A percentile compares a stretch with the other conserved stretches of the same genome.
phyloP scores from a whole-genome alignment of 2,329 filamentous ascomycete species.

The Hortaea werneckii region DNA sequence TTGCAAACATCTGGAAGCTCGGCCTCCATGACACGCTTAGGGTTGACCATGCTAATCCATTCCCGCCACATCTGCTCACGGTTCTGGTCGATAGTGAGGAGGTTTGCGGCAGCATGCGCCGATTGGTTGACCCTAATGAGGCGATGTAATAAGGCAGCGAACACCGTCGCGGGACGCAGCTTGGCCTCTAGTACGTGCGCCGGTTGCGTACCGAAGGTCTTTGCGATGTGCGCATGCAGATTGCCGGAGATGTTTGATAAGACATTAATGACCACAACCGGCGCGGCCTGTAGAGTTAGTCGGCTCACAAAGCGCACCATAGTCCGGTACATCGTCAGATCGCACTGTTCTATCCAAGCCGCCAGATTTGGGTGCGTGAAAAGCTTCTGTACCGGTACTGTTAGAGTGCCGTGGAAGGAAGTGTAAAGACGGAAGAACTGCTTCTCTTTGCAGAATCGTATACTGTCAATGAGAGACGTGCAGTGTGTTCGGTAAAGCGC shows the following conservation, averaged over 20 bases:
- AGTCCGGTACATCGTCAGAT: constrained; percentile 91
- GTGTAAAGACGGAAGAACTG: constrained; percentile 95
- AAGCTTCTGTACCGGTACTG: constrained; percentile 90
- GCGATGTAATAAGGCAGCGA: constrained; percentile 75
- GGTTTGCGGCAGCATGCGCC: constrained; percentile 86
- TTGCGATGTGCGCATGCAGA: constrained; percentile 70
- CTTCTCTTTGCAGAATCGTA: constrained; percentile 93
- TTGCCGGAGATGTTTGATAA: constrained; percentile 76
- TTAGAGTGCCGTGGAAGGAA: constrained; percentile 91
- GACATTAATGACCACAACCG: constrained; percentile 75
- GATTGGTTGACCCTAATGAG: constrained; percentile 86
- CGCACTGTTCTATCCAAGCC: constrained; percentile 89
- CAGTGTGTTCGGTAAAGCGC: constrained; percentile 91
- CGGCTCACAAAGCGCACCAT: constrained; percentile 88
- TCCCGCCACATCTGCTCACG: constrained; percentile 93
- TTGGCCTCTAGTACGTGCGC: constrained; percentile 78
- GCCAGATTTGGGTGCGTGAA: constrained; percentile 72
- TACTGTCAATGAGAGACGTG: constrained; percentile 88
- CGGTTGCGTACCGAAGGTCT: constrained; percentile 77
- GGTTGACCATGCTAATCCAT: constrained; percentile 58
- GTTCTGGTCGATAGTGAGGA: constrained; percentile 80
- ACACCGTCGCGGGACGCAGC: constrained; percentile 77
- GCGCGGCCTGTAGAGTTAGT: constrained; percentile 84
- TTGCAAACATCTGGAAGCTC: constrained; percentile 43
- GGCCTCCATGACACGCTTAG: constrained; percentile 47